Evolutionary conservation across 2,329 filamentous ascomycete species (phyloP), one percentile per base, ranked within the genome.

Genomic region (Fonsecaea multimorphosa): DNA sequence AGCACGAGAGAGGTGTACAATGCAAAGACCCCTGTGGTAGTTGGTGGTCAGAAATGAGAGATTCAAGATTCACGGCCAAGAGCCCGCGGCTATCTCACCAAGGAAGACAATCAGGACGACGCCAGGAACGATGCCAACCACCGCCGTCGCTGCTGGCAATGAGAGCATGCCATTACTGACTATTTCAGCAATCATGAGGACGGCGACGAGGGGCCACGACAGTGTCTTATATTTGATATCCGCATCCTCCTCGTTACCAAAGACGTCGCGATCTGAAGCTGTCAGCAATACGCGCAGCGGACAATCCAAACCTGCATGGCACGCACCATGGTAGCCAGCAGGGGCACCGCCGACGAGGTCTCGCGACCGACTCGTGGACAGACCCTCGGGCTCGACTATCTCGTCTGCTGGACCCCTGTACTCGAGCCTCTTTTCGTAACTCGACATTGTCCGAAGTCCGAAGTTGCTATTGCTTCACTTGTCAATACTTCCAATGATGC

Each of bases 161-260:
- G 80, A 83, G 7, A 86, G 78, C 80, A 85, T 85, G 64, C 83
- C 84, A 66, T 83, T 84, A 40, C 78, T 81, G 1, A 85, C 82
- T 63, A 85, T 85, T 73, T 86, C 84, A 14, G 84, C 82, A 56
- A 86, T 84, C 83, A 85, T 86, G 65, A 86, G 75, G 4, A 84
- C 74, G 8, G 83, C 78, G 3, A 85, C 83, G 38, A 85, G 75
- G 40, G 78, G 80, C 84, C 83, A 85, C 22, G 79, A 80, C 12
- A 85, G 72, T 0, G 82, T 84, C 70, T 84, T 84, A 76, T 85
- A 86, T 66, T 83, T 81, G 73, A 85, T 85, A 61, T 77, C 70
- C 52, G 77, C 74, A 19, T 68, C 69, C 36, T 74, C 75, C 63
- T 78, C 76, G 59, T 76, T 70, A 1, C 80, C 80, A 69, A 82